Evolutionary conservation across 2,329 filamentous ascomycete species (phyloP), one percentile per base, ranked within the genome.

Genomic region (Apiospora kogelbergensis): DNA sequence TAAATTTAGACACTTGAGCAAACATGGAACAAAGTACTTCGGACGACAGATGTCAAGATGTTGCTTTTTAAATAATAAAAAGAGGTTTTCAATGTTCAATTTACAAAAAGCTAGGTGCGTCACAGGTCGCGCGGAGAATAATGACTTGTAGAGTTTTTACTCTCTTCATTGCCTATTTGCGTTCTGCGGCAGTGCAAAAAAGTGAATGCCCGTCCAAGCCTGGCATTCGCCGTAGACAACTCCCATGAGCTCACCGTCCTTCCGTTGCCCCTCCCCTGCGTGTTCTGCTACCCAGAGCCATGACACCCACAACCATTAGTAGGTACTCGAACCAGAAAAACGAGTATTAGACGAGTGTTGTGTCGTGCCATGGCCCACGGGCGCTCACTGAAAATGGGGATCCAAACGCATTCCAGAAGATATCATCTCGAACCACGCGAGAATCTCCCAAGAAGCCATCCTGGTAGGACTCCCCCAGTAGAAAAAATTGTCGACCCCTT

Each of bases 111-210:
- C 30, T 57, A 57, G 53, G 30, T 60, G n/a, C 30, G 30, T 60
- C 53, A 60, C 53, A 60, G 30, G 30, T 60, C 6, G 33, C 26
- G 26, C 33, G 17, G 26, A n/a, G 53, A 37, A 60, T 37, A 37
- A 60, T 22, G 53, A 37, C 53, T 60, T 60, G 53, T 20, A 68
- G 67, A 68, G 40, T 53, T 65, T 68, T 68, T 63, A 68, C n/a
- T 42, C 67, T 68, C 48, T 68, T 68, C 30, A 44, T 44, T 68
- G 65, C 68, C 68, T 69, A 69, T 69, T 67, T 69, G 65, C 68
- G 68, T 60, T 44, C 40, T 69, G 68, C 65, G 68, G 68, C 57
- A 64, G 65, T 65, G 65, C 53, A 44, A 67, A 60, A 60, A 53
- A 26, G 3, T 33, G 26, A 22, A 60, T 60, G 65, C 68, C 53